phyloP scores from a whole-genome alignment of 2,329 filamentous ascomycete species.

The Microsporum ferrugineum region DNA sequence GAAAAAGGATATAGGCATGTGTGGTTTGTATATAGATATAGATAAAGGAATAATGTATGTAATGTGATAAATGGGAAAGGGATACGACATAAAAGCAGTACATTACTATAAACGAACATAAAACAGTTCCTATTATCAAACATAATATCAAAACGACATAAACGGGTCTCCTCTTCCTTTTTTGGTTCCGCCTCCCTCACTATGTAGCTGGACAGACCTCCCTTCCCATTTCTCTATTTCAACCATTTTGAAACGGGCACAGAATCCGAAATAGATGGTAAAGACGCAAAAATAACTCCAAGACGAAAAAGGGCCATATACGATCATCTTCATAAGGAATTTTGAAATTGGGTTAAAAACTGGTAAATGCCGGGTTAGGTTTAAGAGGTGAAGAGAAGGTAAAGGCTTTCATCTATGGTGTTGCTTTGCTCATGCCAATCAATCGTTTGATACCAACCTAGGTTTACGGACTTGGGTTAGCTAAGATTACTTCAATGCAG shows the following conservation, averaged over 20 bases:
- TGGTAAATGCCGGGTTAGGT: background rate
- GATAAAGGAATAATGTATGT: background rate
- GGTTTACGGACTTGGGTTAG: background rate
- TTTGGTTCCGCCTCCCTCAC: background rate
- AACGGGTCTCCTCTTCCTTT: background rate
- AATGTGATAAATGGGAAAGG: background rate
- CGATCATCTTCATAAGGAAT: constrained; percentile 1
- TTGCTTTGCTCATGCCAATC: constrained; percentile 68
- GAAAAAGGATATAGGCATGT: constrained; percentile 8
- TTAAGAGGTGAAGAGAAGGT: background rate
- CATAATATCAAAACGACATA: no score
- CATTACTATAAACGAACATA: background rate
- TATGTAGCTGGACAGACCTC: background rate
- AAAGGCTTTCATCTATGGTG: constrained; percentile 37
- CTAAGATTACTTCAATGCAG: background rate
- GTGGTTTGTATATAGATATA: background rate
- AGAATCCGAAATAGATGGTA: background rate
- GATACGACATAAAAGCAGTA: background rate
- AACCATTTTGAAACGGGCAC: background rate
- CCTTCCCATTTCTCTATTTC: background rate
- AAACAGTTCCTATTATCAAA: no score
- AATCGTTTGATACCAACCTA: constrained; percentile 66
- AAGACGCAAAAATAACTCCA: background rate
- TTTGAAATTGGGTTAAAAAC: background rate
- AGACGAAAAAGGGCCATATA: background rate